A percentile compares a stretch with the other conserved stretches of the same genome.
Evolutionary conservation across 164 flowering plant genomes (phyloP).

Genomic region (Cinnamomum micranthum): DNA sequence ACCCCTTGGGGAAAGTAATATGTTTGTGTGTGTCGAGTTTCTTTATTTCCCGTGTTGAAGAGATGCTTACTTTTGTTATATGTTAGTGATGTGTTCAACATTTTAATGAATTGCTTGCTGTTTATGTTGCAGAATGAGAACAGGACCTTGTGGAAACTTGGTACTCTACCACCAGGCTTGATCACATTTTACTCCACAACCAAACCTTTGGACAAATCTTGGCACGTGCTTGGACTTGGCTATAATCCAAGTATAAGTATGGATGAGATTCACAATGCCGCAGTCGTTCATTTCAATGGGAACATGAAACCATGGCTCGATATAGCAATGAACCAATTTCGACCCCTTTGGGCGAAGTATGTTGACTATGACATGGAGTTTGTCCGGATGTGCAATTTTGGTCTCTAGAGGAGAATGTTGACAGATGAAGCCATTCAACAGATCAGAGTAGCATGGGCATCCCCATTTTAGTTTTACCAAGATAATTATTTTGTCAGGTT

Average conservation of each 20-base stretch:
- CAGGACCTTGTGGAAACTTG: constrained; percentile 20
- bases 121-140: constrained; percentile 10
- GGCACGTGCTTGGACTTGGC: constrained; percentile 31
- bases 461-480: background rate
- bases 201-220: constrained; percentile 28
- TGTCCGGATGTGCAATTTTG: constrained; percentile 20
- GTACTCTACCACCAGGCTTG: constrained; percentile 20
- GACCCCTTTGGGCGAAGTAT: constrained; percentile 25
- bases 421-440: background rate
- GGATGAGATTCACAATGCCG: constrained; percentile 26
- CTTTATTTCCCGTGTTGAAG: background rate
- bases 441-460: background rate
- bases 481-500: background rate
- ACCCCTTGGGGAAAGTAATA: background rate
- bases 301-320: constrained; percentile 27
- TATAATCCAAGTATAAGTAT: constrained; percentile 30
- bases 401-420: constrained; percentile 1
- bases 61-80: background rate
- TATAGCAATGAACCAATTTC: constrained; percentile 27
- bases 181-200: constrained; percentile 31
- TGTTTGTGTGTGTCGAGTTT: no score
- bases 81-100: background rate
- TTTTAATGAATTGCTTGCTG: background rate
- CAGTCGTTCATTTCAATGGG: constrained; percentile 27
- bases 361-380: constrained; percentile 21